Evolutionary conservation across 2,329 filamentous ascomycete species (phyloP).

Genomic region (Trichoderma asperellum): DNA sequence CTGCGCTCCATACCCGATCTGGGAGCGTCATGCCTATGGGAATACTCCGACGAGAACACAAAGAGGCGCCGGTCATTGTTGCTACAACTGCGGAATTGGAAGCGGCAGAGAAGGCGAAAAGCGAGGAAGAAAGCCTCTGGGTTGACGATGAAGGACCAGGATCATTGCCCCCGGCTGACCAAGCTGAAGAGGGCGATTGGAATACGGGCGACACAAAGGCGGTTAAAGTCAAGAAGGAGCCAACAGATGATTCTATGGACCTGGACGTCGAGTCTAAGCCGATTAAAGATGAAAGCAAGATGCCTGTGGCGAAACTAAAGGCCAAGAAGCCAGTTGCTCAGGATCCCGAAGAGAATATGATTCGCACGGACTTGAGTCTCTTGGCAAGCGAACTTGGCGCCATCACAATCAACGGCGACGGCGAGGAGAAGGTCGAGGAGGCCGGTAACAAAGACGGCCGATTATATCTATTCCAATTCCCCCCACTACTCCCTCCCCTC

Average conservation of each 20-base stretch:
- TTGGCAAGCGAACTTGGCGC: constrained; percentile 50
- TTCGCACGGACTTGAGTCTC: constrained; percentile 47
- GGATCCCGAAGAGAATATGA: constrained; percentile 47
- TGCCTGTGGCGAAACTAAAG: constrained; percentile 34
- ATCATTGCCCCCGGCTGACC: constrained; percentile 36
- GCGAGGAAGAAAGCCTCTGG: constrained; percentile 52
- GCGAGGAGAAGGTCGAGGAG: constrained; percentile 38
- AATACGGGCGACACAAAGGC: constrained; percentile 44
- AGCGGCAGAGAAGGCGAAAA: constrained; percentile 52
- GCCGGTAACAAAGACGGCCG: constrained; percentile 55
- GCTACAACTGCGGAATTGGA: constrained; percentile 62
- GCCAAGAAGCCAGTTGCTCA: constrained; percentile 38
- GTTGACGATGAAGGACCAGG: constrained; percentile 44
- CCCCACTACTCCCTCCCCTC: constrained; percentile 63
- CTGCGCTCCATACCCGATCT: constrained; percentile 39
- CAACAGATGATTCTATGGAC: constrained; percentile 47
- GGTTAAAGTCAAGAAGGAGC: constrained; percentile 51
- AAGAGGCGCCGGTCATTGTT: constrained; percentile 57
- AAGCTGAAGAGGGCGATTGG: constrained; percentile 50
- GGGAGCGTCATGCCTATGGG: constrained; percentile 56
- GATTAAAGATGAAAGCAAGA: constrained; percentile 34
- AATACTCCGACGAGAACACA: constrained; percentile 58
- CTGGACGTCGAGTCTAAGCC: constrained; percentile 44
- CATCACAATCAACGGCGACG: constrained; percentile 40
- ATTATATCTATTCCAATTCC: constrained; percentile 68